Percentiles rank a stretch among this genome's conserved stretches.
These are phyloP conservation scores for Phaeophleospora eucalypticola DNA, from an alignment of 2,329 filamentous ascomycete genomes.

Conservation along the genomic window DNA sequence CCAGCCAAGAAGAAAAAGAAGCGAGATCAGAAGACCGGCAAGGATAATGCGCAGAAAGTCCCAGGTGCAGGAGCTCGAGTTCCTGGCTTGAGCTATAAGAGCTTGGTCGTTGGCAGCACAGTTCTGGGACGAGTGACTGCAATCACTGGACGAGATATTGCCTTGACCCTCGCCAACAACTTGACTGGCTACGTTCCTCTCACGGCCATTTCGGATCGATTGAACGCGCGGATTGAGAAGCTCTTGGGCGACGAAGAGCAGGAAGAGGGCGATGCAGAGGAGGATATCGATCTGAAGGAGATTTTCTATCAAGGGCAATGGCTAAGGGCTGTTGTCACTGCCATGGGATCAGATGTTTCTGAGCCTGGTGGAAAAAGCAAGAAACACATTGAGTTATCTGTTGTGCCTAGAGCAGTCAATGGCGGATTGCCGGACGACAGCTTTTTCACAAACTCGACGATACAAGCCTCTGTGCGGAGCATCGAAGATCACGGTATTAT, in stretches of 20 bases:
- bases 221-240: slow-evolving; percentile 71
- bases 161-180: slow-evolving; percentile 86
- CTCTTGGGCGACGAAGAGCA: slow-evolving; percentile 54
- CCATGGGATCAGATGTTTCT: slow-evolving; percentile 64
- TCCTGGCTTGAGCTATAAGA: slow-evolving; percentile 75
- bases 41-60: slow-evolving; percentile 38
- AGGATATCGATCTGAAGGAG: slow-evolving; percentile 63
- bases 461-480: slow-evolving; percentile 84
- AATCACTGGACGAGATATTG: slow-evolving; percentile 74
- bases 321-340: slow-evolving; percentile 75
- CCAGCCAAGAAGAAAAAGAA: slow-evolving; percentile 47
- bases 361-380: slow-evolving; percentile 58
- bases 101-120: slow-evolving; percentile 76
- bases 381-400: slow-evolving; percentile 79
- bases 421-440: slow-evolving; percentile 67
- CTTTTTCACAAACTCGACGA: slow-evolving; percentile 67
- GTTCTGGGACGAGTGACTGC: slow-evolving; percentile 81
- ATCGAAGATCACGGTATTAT: slow-evolving; percentile 94
- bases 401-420: slow-evolving; percentile 71
- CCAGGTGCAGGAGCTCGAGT: slow-evolving; percentile 58
- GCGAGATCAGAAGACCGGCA: slow-evolving; percentile 35
- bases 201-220: slow-evolving; percentile 78
- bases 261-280: slow-evolving; percentile 53
- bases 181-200: slow-evolving; percentile 84
- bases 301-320: slow-evolving; percentile 85